phyloP scores from a whole-genome alignment of 345 rosid genomes.

The Hypericum androsaemum region DNA sequence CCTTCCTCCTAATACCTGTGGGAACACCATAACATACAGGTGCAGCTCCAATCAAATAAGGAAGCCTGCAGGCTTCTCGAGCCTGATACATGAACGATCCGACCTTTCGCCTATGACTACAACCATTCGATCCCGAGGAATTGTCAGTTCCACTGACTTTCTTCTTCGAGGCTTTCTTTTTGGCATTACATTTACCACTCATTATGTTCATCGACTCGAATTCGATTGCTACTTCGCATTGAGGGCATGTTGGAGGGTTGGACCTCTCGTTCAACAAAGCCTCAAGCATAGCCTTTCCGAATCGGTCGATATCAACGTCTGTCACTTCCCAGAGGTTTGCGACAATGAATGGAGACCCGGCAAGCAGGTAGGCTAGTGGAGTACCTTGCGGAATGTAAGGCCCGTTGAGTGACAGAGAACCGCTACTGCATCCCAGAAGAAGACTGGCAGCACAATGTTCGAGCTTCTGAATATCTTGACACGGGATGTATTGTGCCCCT shows the following conservation, averaged over 20 bases:
- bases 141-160: slow-evolving; percentile 12
- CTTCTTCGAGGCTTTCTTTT: slow-evolving; percentile 33
- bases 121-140: slow-evolving; percentile 14
- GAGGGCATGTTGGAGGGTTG: slow-evolving; percentile 25
- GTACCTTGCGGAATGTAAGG: slow-evolving; percentile 69
- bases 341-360: slow-evolving; percentile 72
- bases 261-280: slow-evolving; percentile 74
- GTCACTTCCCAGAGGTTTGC: slow-evolving; percentile 96
- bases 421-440: slow-evolving; percentile 95
- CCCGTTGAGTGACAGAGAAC: slow-evolving; percentile 60
- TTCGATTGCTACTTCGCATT: slow-evolving; percentile 40
- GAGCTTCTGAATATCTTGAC: slow-evolving; percentile 56
- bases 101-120: slow-evolving; percentile 48
- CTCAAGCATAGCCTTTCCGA: slow-evolving; percentile 66
- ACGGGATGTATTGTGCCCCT: slow-evolving; percentile 74
- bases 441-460: slow-evolving; percentile 71
- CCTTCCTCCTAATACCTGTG: slow-evolving; percentile 58
- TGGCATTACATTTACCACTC: slow-evolving; percentile 28
- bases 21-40: slow-evolving; percentile 95
- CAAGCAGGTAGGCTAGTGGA: slow-evolving; percentile 56
- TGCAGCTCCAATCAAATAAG: slow-evolving; percentile 76
- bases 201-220: slow-evolving; percentile 40
- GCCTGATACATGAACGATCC: slow-evolving; percentile 73
- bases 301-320: slow-evolving; percentile 84
- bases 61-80: slow-evolving; percentile 62